Base-by-base conservation (phyloP, 2,329 filamentous ascomycete species). In the Aspergillus puulaauensis region DNA sequence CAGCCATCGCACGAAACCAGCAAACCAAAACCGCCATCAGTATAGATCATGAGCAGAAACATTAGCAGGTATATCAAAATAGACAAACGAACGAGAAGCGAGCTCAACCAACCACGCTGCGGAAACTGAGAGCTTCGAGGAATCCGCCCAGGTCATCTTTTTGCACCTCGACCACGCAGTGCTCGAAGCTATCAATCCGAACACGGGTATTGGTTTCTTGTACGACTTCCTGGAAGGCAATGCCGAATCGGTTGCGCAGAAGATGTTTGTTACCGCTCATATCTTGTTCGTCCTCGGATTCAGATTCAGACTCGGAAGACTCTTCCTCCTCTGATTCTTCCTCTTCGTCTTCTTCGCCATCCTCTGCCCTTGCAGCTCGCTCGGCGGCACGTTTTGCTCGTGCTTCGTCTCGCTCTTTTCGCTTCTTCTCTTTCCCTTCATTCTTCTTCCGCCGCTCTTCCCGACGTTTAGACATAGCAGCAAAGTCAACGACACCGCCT, bases 131-230 rank as follows among this genome's bases (percentile, higher is more conserved):
- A 56, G 89, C 88, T 78, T 99, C 95, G 64, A 99, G 79, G 73
- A 99, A 99, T 0, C 89, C 91, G 15, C 87, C 86, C 27, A 99
- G 78, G 75, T 98, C 95, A 71, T 98, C 95, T 79, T 96, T 97
- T 76, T 88, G 88, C n/a, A 99, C 93, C 73, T 99, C 95, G 47
- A 98, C 93, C 7, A 98, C 95, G 69, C 91, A 96, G 73, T 96
- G 91, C 76, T 99, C 95, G 69, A 99, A 99, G 73, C 90, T 96
- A 75, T 99, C 95, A 70, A 97, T 96, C 59, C 92, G 82, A 19
- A 98, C 92, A 15, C 93, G 80, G 0, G 93, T 91, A 58, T 88
- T 95, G 15, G 93, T 98, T 79, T 97, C 91, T 52, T 89, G 85
- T 2, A 96, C 90, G 0, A 98, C 95, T 70, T 96, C 92, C 72